Base-by-base conservation (phyloP, 345 rosid genomes). In the Linum usitatissimum region DNA sequence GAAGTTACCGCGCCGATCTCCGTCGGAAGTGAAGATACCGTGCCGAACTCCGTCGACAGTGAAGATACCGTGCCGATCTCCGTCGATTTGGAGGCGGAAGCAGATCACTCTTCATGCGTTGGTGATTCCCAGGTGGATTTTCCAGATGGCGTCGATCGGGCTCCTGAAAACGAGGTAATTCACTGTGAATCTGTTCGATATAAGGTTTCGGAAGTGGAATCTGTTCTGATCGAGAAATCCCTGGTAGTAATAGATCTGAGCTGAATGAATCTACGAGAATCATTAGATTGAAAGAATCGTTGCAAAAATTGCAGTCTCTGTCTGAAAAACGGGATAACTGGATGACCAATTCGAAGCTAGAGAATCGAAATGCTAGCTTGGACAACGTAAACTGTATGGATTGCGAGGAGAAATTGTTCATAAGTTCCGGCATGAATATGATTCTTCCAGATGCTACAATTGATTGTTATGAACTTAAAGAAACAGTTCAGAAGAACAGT, bases 81-180 rank as follows among this genome's bases (percentile, higher is more conserved):
- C 23, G 75, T 75, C 28, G 77, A 79, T 66, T 66, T 79, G 74
- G 79, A 77, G 40, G 69, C 73, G 72, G 81, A 77, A 61, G 68
- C 70, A 21, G 80, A 80, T 62, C 9, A 70, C 68, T 80, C 75
- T 70, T 75, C 58, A 61, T 58, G 62, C 62, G 76, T 55, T 8
- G 9, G 55, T 3, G 66, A 63, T 59, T 61, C 62, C 31, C 45
- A 6, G 14, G 31, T 19, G 18, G 51, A 21, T 30, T 59, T 48
- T 34, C 39, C 64, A 1, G 17, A 18, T 48, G 55, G 40, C 36
- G 59, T 10, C 21, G 51, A 59, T 57, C 49, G 5, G 20, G 48
- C 30, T 60, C 20, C 6, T 17, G 62, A 60, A 1, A 60, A 48
- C 10, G 51, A 21, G 72, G 73, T 31, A 48, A 42, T 63, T 62